These are phyloP conservation scores for Penicillium mononematosum DNA, from an alignment of 495 filamentous ascomycete genomes.

Conservation along the genomic window DNA sequence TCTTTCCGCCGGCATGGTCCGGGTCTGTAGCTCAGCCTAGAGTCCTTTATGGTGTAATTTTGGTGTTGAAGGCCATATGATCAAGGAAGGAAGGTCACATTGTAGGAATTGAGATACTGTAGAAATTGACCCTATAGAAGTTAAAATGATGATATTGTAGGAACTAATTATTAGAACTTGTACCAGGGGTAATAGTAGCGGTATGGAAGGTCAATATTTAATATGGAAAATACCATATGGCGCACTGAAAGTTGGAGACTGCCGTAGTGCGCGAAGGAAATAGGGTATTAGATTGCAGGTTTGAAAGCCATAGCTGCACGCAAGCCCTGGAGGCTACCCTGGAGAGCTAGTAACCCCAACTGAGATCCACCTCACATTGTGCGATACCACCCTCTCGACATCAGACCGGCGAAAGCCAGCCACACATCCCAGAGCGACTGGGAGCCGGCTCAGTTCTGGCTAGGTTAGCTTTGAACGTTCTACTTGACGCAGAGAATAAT, in stretches of 20 bases:
- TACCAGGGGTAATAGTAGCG: too few species aligned
- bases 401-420: constrained; percentile 24
- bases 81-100: background rate
- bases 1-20: background rate
- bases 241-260: too few species aligned
- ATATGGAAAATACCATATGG: too few species aligned
- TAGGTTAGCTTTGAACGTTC: background rate
- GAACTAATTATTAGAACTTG: too few species aligned
- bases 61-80: background rate
- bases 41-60: background rate
- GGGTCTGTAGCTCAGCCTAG: background rate
- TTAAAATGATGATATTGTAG: too few species aligned
- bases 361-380: constrained; percentile 8
- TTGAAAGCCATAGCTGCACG: background rate
- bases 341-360: background rate
- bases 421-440: constrained; percentile 22
- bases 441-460: constrained; percentile 15
- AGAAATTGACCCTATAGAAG: too few species aligned
- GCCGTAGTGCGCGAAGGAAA: too few species aligned
- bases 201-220: too few species aligned
- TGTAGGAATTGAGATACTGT: too few species aligned
- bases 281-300: background rate
- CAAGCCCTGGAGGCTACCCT: background rate
- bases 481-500: background rate
- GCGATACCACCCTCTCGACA: constrained; percentile 20